These are phyloP conservation scores for Beauveria sp. DNA, from an alignment of 2,329 filamentous ascomycete species.

Conservation along the genomic window DNA sequence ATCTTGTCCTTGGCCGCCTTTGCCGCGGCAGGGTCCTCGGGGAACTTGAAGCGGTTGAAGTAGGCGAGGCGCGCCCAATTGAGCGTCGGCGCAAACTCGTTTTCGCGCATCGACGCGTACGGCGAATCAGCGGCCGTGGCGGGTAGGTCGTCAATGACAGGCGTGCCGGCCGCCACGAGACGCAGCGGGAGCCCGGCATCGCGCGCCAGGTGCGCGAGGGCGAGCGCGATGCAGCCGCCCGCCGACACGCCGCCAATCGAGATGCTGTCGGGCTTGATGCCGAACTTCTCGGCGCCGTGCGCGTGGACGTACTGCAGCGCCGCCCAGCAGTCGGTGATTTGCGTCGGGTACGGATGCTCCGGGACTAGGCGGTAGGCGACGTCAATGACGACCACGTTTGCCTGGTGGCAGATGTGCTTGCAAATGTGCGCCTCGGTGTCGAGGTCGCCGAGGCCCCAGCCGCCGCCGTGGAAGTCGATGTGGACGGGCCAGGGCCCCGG, in stretches of 20 bases:
- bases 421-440: conserved; percentile 43
- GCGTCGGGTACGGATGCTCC: conserved; percentile 40
- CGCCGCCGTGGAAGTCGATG: conserved; percentile 42
- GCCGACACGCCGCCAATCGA: conserved; percentile 40
- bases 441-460: conserved; percentile 42
- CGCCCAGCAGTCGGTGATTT: conserved; percentile 40
- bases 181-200: conserved; percentile 29
- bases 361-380: conserved; percentile 46
- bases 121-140: conserved; percentile 30
- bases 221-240: conserved; percentile 33
- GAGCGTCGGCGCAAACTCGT: conserved; percentile 34
- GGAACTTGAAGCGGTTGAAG: conserved; percentile 30
- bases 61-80: conserved; percentile 36
- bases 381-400: conserved; percentile 39
- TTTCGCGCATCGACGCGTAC: conserved; percentile 32
- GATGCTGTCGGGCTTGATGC: conserved; percentile 28
- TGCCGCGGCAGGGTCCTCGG: conserved; percentile 17
- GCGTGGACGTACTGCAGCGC: conserved; percentile 33
- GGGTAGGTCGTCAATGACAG: conserved; percentile 33
- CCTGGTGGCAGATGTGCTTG: conserved; percentile 36
- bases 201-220: conserved; percentile 32
- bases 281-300: conserved; percentile 28
- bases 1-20: conserved; percentile 8
- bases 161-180: conserved; percentile 32
- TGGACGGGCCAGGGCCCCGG: conserved; percentile 39